Evolutionary conservation across 371 early-diverging fungal species (phyloP).

Genomic region (Mortierella sp.): DNA sequence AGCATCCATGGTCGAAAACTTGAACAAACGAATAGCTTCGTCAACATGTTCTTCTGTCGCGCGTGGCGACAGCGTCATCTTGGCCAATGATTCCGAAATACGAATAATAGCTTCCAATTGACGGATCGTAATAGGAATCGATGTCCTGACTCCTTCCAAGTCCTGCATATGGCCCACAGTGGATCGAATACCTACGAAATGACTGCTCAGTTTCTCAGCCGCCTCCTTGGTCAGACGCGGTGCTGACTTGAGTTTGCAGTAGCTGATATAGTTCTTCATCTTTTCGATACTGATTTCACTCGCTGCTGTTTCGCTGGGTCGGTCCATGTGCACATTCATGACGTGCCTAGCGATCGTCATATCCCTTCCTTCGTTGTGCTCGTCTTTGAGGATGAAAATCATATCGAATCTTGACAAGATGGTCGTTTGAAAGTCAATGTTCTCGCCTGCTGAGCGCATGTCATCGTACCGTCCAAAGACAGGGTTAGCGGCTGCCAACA

Average conservation of each 20-base stretch:
- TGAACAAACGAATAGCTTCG: slow-evolving; percentile 99
- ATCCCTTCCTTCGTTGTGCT: slow-evolving; percentile 87
- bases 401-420: slow-evolving; percentile 98
- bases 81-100: slow-evolving; percentile 99
- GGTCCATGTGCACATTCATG: slow-evolving; percentile 89
- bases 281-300: slow-evolving; percentile 88
- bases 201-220: slow-evolving; percentile 90
- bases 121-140: slow-evolving; percentile 99
- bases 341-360: slow-evolving; percentile 94
- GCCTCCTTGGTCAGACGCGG: slow-evolving; percentile 91
- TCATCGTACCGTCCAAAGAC: slow-evolving; percentile 99
- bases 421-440: slow-evolving; percentile 99
- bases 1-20: slow-evolving; percentile 98
- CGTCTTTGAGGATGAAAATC: slow-evolving; percentile 97
- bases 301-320: slow-evolving; percentile 67
- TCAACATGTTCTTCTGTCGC: slow-evolving; percentile 95
- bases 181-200: slow-evolving; percentile 94
- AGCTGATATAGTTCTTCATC: slow-evolving; percentile 95
- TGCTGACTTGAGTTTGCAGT: slow-evolving; percentile 95
- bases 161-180: slow-evolving; percentile 87
- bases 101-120: slow-evolving; percentile 99
- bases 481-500: slow-evolving; percentile 99
- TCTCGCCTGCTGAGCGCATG: slow-evolving; percentile 96
- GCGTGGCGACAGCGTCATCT: slow-evolving; percentile 92
- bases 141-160: slow-evolving; percentile 77